Evolutionary conservation across 2,329 filamentous ascomycete species (phyloP), one percentile per base, ranked within the genome.

Genomic region (Phaeosphaeria sp.): DNA sequence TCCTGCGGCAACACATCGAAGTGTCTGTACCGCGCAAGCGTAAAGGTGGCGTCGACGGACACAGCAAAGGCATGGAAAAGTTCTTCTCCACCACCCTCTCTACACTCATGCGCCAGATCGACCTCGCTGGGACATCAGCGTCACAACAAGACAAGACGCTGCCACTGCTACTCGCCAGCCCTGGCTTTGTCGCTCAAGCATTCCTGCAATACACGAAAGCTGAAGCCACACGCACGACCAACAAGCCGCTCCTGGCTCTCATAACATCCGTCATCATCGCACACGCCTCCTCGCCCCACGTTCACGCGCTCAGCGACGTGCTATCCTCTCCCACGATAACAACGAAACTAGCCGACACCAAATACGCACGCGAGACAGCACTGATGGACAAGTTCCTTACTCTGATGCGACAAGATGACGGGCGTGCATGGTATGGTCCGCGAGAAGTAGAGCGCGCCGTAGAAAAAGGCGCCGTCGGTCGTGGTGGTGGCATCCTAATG

Each of bases 341-440:
- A 50, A 84, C 86, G 1, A 89, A 90, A 63, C 87, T 98, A 69
- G 89, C 89, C 59, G 89, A 97, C 74, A 95, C 93, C 63, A 95
- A 94, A 71, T 97, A 95, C 74, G 89, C 91, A 2, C 87, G 88
- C 59, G 93, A 97, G 77, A 92, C 92, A 1, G 85, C 84, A 39
- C 83, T 92, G 59, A 93, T 99, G 87, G 93, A 98, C 69, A 86
- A 88, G 45, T 93, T 98, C 73, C 88, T 91, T 67, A 85, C 88
- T 0, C 82, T 91, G 59, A 81, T 99, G 57, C 88, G 93, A 51
- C 87, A 87, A 58, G 93, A 98, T 61, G 93, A 97, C 64, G 91
- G 91, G 2, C 87, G 91, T 55, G 94, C 93, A 2, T 97, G 93
- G 85, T 99, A 99, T 77, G 95, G 95, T 0, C 87, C 90, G 0